These are phyloP conservation scores for Pisolithus microcarpus DNA, from an alignment of 768 basidiomycete genomes.

Conservation along the genomic window DNA sequence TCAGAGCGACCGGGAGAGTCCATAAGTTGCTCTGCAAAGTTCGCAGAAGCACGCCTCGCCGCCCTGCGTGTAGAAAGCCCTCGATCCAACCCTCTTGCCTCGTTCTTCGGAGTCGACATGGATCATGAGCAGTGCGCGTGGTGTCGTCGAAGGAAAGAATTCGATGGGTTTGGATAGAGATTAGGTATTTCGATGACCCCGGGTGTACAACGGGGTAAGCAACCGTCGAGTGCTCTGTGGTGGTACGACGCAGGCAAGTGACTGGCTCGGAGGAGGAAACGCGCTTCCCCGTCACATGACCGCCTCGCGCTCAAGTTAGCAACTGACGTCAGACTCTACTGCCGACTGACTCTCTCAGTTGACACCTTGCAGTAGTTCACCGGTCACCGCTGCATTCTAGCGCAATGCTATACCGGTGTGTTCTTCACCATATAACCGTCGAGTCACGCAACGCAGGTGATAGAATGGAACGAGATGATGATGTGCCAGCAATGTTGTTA, in stretches of 20 bases:
- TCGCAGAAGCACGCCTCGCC: slow-evolving; percentile 26
- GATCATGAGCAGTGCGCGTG: not conserved
- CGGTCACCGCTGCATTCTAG: not conserved
- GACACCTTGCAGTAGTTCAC: too few species aligned
- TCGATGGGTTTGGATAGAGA: not conserved
- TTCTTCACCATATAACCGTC: not conserved
- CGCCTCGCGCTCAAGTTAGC: too few species aligned
- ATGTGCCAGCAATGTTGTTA: not conserved
- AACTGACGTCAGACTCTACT: too few species aligned
- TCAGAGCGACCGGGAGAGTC: slow-evolving; percentile 22
- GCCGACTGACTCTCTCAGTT: too few species aligned
- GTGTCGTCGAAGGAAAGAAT: too few species aligned
- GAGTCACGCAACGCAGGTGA: not conserved
- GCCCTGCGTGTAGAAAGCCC: slow-evolving; percentile 27
- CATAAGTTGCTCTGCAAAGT: slow-evolving; percentile 28
- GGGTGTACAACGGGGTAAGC: too few species aligned
- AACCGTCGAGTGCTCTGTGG: too few species aligned
- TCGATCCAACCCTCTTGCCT: slow-evolving; percentile 4
- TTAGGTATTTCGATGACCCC: not conserved
- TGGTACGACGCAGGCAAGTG: not conserved
- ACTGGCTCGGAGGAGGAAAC: not conserved
- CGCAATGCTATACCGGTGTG: not conserved
- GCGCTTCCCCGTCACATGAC: not conserved
- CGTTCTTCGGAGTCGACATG: slow-evolving; percentile 9
- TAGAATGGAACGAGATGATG: not conserved